A percentile compares a stretch with the other conserved stretches of the same genome.
Conservation (phyloP, 129 eudicot species). For the Sambucus nigra region DNA sequence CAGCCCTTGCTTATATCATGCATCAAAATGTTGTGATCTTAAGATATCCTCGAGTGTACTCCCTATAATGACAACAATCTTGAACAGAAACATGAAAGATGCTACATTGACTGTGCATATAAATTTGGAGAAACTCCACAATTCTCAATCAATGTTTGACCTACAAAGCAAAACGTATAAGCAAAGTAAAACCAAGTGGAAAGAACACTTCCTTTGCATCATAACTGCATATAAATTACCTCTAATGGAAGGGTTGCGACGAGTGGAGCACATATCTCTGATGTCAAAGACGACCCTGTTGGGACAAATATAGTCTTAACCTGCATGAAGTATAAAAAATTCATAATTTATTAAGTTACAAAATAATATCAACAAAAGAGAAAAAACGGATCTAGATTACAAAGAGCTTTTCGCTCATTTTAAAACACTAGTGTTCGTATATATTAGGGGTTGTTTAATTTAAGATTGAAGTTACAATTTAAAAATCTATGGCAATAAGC, state of each 20-base stretch:
- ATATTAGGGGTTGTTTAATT: too few species aligned
- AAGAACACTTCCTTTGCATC: not conserved
- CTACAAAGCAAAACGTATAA: not conserved
- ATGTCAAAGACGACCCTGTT: constrained; percentile 70
- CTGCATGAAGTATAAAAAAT: constrained; percentile 28
- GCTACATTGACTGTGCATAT: not conserved
- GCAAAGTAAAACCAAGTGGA: not conserved
- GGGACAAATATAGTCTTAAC: constrained; percentile 85
- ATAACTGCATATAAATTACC: constrained; percentile 33
- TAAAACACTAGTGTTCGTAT: too few species aligned
- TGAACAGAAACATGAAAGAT: not conserved
- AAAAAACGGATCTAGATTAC: not conserved
- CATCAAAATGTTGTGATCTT: not conserved
- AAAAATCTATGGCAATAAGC: too few species aligned
- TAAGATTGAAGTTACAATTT: too few species aligned
- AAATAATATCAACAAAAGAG: not conserved
- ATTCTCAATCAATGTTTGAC: not conserved
- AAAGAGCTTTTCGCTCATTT: not conserved
- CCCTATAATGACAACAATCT: not conserved
- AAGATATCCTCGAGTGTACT: not conserved
- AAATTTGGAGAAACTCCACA: not conserved
- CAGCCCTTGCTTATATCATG: too few species aligned
- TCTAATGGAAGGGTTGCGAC: constrained; percentile 97
- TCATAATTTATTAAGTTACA: not conserved
- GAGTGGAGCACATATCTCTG: constrained; percentile 91